Base-by-base conservation (phyloP, 495 filamentous ascomycete genomes). In the Corynascus novoguineensis region DNA sequence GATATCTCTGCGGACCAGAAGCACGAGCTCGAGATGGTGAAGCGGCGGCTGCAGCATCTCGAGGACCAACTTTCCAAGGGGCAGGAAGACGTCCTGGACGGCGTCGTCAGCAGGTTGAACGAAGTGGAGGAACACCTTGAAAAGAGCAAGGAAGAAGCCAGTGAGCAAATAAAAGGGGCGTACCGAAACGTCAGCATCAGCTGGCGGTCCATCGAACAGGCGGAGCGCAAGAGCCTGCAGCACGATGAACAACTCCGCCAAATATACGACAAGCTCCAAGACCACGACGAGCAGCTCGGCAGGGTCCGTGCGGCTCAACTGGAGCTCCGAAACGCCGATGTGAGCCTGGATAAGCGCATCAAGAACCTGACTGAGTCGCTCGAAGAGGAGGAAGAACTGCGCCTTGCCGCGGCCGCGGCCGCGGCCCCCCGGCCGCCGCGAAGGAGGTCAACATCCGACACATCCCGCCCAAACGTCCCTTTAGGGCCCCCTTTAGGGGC, bases 51-150 rank as follows among this genome's bases (percentile, higher is more conserved):
- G 50, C 64, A 72, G 57, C 49, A 67, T 41, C 69, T 81, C 12
- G 75, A 81, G 66, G 72, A 75, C 3, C 73, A 79, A 64, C 58
- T 79, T 15, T 71, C 74, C 57, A 60, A 61, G 25, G 73, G 71
- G 24, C 67, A 71, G 17, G 75, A 77, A 6, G 69, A 73, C 19
- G 71, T 72, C 24, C 61, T 74, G 24, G 71, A 73, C 27, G 63
- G 66, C 29, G 63, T 81, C 29, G 65, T 77, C 47, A 65, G 68
- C 41, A 66, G 79, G 15, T 55, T 82, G 24, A 71, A 72, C 19
- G 68, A 75, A 44, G 62, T 81, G 37, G 79, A 82, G 60, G 78
- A 81, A 42, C 64, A 75, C 19, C 61, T 80, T 12, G 78, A 82
- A 41, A 80, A 71, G 63, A 76, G 66, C 57, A 71, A 61, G 60